A percentile compares a stretch with the other conserved stretches of the same genome.
These are phyloP conservation scores for Orychophragmus violaceus DNA, from an alignment of 345 rosid species.

Conservation along the genomic window DNA sequence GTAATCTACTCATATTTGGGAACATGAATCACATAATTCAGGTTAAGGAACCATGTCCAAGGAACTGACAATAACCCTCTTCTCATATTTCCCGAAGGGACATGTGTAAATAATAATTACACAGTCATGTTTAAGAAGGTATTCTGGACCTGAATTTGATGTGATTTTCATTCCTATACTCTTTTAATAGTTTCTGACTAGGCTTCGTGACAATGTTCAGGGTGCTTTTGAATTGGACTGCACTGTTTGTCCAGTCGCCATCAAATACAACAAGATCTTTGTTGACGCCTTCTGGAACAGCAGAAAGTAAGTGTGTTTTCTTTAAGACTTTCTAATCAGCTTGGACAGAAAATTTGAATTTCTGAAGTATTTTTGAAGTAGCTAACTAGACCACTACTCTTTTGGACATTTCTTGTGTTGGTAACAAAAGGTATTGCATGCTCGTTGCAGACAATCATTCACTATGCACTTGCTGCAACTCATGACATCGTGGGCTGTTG, in stretches of 20 bases:
- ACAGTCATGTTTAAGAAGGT: conserved; percentile 98
- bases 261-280: conserved; percentile 93
- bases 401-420: background rate
- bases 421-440: conserved; percentile 5
- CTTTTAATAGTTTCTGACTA: conserved; percentile 5
- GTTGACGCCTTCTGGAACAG: conserved; percentile 99
- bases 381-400: too few relatives aligned
- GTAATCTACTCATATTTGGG: conserved; percentile 9
- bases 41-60: conserved; percentile 78
- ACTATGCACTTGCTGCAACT: conserved; percentile 95
- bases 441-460: conserved; percentile 79
- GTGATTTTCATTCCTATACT: background rate
- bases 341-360: too few relatives aligned
- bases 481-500: conserved; percentile 99
- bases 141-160: background rate
- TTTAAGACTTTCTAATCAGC: background rate
- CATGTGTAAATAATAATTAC: conserved; percentile 92
- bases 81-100: conserved; percentile 91
- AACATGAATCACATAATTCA: conserved; percentile 32
- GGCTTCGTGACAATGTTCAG: conserved; percentile 38
- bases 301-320: conserved; percentile 60
- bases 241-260: conserved; percentile 93
- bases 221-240: conserved; percentile 97
- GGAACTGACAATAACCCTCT: conserved; percentile 85
- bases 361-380: too few relatives aligned